Evolutionary conservation across 805 yeast species (phyloP).

Genomic region (Candida sanyiensis): DNA sequence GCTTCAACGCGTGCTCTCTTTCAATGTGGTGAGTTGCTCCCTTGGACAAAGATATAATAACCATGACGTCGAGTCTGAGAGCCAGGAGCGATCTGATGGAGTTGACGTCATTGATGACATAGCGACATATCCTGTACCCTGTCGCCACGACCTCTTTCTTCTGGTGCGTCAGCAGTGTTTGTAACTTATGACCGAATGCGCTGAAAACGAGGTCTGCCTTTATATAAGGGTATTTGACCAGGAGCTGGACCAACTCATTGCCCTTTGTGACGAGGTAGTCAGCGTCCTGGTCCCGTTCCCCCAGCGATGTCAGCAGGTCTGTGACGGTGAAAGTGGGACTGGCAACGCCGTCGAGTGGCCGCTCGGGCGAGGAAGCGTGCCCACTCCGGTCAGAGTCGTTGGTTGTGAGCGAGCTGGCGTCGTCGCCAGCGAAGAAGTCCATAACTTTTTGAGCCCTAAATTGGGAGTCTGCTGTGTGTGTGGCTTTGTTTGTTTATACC

Average conservation of each 20-base stretch:
- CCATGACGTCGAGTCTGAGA: constrained; percentile 53
- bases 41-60: constrained; percentile 60
- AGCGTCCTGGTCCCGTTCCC: constrained; percentile 45
- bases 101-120: constrained; percentile 48
- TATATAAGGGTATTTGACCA: constrained; percentile 52
- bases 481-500: too few relatives aligned
- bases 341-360: constrained; percentile 7
- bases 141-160: constrained; percentile 62
- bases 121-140: constrained; percentile 70
- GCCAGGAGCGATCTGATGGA: constrained; percentile 50
- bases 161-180: constrained; percentile 50
- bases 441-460: too few relatives aligned
- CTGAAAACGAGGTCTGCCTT: constrained; percentile 58
- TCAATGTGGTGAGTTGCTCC: constrained; percentile 52
- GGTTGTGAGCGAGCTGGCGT: neutral
- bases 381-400: neutral
- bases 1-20: constrained; percentile 69
- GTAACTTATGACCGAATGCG: constrained; percentile 52
- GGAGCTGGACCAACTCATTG: constrained; percentile 55
- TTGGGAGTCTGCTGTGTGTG: too few relatives aligned
- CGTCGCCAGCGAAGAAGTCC: neutral
- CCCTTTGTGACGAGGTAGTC: constrained; percentile 51
- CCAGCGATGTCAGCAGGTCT: constrained; percentile 54
- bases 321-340: constrained; percentile 60
- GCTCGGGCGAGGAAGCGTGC: neutral